phyloP scores from a whole-genome alignment of 108 stramenopile species.

The Nitzschia palea region DNA sequence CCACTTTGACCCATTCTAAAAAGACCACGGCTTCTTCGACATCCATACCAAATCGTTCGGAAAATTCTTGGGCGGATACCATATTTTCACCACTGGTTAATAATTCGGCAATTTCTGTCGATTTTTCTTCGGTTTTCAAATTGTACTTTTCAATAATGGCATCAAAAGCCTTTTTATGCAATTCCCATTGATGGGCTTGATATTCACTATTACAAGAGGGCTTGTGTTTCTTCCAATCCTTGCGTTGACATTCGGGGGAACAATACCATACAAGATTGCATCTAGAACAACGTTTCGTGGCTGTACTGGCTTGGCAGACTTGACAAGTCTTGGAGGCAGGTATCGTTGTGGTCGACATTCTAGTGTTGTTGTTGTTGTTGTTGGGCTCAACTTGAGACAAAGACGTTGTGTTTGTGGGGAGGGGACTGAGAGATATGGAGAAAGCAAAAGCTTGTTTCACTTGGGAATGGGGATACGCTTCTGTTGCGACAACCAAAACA shows the following conservation, averaged over 20 bases:
- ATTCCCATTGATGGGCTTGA: slow-evolving; percentile 53
- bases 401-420: too few relatives aligned
- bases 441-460: too few relatives aligned
- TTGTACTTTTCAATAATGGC: slow-evolving; percentile 56
- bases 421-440: too few relatives aligned
- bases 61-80: slow-evolving; percentile 62
- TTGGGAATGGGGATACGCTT: too few relatives aligned
- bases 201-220: slow-evolving; percentile 40
- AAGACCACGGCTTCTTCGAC: slow-evolving; percentile 74
- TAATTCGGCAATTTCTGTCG: slow-evolving; percentile 55
- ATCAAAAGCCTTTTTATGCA: slow-evolving; percentile 75
- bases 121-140: slow-evolving; percentile 43
- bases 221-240: slow-evolving; percentile 63
- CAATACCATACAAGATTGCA: slow-evolving; percentile 52
- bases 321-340: slow-evolving; percentile 39
- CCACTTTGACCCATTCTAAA: slow-evolving; percentile 79
- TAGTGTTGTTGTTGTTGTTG: too few relatives aligned
- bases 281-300: slow-evolving; percentile 47
- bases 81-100: slow-evolving; percentile 35
- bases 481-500: too few relatives aligned
- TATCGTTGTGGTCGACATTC: neutral
- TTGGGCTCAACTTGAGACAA: too few relatives aligned
- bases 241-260: slow-evolving; percentile 37
- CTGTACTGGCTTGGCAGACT: slow-evolving; percentile 28
- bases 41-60: slow-evolving; percentile 65